Evolutionary conservation across 768 basidiomycete genomes (phyloP).

Genomic region (Lactarius pseudohatsudake): DNA sequence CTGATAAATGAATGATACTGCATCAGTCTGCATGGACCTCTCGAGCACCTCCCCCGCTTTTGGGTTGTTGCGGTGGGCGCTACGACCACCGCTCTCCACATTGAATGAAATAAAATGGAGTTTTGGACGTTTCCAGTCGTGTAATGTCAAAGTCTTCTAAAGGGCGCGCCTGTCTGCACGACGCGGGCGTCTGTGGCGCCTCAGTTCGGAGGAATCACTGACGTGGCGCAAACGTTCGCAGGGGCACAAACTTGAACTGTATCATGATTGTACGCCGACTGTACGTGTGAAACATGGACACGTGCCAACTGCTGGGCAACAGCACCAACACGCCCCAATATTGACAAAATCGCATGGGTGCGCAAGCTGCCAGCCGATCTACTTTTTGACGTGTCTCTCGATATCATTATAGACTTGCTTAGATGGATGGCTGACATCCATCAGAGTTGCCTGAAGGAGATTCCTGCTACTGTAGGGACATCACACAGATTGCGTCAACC

Average conservation of each 20-base stretch:
- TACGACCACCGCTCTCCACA: too few species aligned
- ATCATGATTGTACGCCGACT: background rate
- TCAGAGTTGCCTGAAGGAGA: too few species aligned
- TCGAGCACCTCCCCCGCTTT: too few species aligned
- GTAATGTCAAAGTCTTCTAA: background rate
- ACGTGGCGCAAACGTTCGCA: background rate
- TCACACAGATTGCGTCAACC: background rate
- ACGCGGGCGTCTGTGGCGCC: background rate
- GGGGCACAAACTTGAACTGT: background rate
- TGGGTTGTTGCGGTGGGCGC: too few species aligned
- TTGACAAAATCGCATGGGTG: background rate
- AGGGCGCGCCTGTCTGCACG: background rate
- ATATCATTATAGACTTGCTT: background rate
- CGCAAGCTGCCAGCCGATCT: too few species aligned
- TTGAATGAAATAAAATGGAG: too few species aligned
- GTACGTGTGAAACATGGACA: background rate
- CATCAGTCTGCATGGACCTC: too few species aligned
- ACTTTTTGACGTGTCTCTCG: background rate
- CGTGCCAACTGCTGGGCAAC: background rate
- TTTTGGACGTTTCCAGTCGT: background rate
- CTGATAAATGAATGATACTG: too few species aligned
- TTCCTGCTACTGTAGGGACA: background rate
- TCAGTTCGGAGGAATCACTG: background rate
- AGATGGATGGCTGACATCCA: background rate
- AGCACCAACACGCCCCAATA: background rate